Base-by-base conservation (phyloP, 2,329 filamentous ascomycete genomes). In the Talaromyces sp. region DNA sequence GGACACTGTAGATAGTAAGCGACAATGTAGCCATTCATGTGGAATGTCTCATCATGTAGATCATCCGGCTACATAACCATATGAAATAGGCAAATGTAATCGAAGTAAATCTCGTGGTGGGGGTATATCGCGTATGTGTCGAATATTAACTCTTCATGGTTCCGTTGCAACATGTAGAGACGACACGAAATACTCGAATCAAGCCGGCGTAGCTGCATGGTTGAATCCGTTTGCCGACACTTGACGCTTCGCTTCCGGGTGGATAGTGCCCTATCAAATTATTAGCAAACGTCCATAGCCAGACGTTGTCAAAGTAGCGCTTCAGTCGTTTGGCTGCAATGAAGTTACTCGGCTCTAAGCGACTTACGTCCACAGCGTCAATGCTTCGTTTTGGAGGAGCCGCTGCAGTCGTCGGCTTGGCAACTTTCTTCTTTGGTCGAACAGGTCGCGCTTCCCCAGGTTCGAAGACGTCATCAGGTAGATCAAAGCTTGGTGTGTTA, bases 401-500 rank as follows among this genome's bases (percentile, higher is more conserved):
- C 62, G 72, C 70, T 16, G 73, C 49, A 56, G 77, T 72, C 68
- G 72, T 52, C 64, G 74, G 78, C 69, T 76, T 78, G 62, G 77
- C 61, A 49, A 80, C 75, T 74, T 84, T 82, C 76, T 86, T 89
- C 78, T 83, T 81, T 16, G 84, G 83, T 66, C 83, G 85, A 14
- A 77, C 74, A 5, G 91, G 91, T 72, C 87, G 90, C 59, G 82
- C 81, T 78, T 99, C 95, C 72, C 91, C 91, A 27, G 88, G 81
- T 57, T 89, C 73, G 75, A 99, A 99, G 2, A 98, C 88, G 76
- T 99, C 94, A 66, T 92, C 89, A 33, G 95, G 95, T 31, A 99
- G 85, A 73, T 93, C 89, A 75, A 91, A 91, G 78, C 93, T 97
- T 73, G 50, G 37, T 62, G 41, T 66, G 65, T 66, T 62, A 64